Conservation (phyloP, 768 basidiomycete genomes). For the Grammothele lineata region DNA sequence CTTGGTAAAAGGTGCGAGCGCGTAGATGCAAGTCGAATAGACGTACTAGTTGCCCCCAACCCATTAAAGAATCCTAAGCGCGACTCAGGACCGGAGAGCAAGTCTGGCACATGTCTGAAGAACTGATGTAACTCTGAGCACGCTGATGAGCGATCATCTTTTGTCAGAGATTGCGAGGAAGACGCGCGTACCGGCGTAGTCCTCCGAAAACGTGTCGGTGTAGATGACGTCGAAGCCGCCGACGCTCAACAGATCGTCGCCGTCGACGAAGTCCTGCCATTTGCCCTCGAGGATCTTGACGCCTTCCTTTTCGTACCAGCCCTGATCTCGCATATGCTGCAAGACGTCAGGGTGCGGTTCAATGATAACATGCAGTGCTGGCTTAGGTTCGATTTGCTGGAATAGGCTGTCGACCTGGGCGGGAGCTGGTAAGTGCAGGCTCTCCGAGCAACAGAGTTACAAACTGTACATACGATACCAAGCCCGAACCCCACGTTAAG, state of each 20-base stretch:
- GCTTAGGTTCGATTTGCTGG: slow-evolving; percentile 55
- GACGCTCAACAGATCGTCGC: slow-evolving; percentile 50
- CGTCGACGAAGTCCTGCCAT: slow-evolving; percentile 86
- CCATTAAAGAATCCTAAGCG: slow-evolving; percentile 96
- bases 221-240: slow-evolving; percentile 88
- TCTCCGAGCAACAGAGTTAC: background rate
- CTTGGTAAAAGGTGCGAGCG: background rate
- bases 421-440: background rate
- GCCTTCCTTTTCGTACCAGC: slow-evolving; percentile 76
- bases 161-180: background rate
- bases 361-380: slow-evolving; percentile 80
- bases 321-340: slow-evolving; percentile 64
- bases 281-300: slow-evolving; percentile 83
- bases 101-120: slow-evolving; percentile 74
- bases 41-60: slow-evolving; percentile 86
- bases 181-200: slow-evolving; percentile 52
- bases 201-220: slow-evolving; percentile 91
- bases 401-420: slow-evolving; percentile 79
- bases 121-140: slow-evolving; percentile 64
- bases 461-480: slow-evolving; percentile 65
- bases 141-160: background rate
- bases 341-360: slow-evolving; percentile 94
- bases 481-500: slow-evolving; percentile 94
- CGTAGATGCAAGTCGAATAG: too few relatives aligned
- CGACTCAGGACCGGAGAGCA: slow-evolving; percentile 71